A percentile compares a stretch with the other conserved stretches of the same genome.
phyloP scores from a whole-genome alignment of 2,329 filamentous ascomycete genomes.

The Tetracladium maxilliforme region DNA sequence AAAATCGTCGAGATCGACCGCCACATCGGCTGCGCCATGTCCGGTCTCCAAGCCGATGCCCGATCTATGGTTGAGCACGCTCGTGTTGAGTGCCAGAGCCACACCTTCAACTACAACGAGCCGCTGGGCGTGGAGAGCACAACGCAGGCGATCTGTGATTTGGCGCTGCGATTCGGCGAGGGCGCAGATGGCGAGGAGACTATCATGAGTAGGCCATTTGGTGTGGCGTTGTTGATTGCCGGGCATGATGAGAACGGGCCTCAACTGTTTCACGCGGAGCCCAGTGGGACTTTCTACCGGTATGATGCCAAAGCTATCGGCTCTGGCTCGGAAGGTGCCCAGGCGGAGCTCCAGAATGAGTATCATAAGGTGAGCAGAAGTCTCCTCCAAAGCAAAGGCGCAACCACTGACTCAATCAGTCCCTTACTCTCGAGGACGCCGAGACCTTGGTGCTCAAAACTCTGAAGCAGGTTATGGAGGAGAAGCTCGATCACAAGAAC shows the following conservation, averaged over 20 bases:
- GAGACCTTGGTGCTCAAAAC: slow-evolving; percentile 96
- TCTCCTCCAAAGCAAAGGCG: slow-evolving; percentile 1
- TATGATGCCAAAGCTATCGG: slow-evolving; percentile 99
- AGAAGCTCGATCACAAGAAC: slow-evolving; percentile 98
- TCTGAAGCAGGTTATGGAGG: slow-evolving; percentile 99
- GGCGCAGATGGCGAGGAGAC: slow-evolving; percentile 95
- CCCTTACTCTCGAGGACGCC: slow-evolving; percentile 79
- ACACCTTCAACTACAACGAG: slow-evolving; percentile 97
- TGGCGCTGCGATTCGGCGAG: slow-evolving; percentile 92
- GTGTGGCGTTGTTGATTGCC: slow-evolving; percentile 89
- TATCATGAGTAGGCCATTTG: slow-evolving; percentile 96
- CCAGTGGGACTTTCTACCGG: slow-evolving; percentile 94
- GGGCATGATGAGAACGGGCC: slow-evolving; percentile 96
- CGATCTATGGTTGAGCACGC: slow-evolving; percentile 97
- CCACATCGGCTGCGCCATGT: slow-evolving; percentile 99
- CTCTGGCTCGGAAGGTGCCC: slow-evolving; percentile 90
- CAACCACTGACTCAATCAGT: slow-evolving; percentile 33
- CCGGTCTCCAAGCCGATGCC: slow-evolving; percentile 90
- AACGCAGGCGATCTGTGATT: slow-evolving; percentile 96
- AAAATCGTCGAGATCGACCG: slow-evolving; percentile 99
- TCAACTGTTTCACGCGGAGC: slow-evolving; percentile 94
- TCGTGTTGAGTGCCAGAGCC: slow-evolving; percentile 91
- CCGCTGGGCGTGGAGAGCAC: slow-evolving; percentile 89
- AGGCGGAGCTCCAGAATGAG: slow-evolving; percentile 96
- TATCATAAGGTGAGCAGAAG: slow-evolving; percentile 65